Base-by-base conservation (phyloP, 2,329 filamentous ascomycete species). In the Paracorniculantispora psalliotae region DNA sequence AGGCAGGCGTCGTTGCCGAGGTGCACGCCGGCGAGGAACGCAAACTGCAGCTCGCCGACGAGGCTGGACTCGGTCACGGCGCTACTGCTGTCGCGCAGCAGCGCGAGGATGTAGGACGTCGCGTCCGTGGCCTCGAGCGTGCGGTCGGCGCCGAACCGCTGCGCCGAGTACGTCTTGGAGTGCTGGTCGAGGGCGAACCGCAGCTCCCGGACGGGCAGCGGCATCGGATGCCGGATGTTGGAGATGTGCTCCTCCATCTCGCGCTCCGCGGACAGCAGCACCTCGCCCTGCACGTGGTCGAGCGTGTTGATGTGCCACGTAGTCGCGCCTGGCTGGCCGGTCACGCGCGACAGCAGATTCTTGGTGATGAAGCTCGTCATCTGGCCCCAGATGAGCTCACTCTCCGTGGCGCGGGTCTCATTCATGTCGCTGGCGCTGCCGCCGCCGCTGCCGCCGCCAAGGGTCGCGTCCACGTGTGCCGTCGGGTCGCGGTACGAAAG, bases 31-130 rank as follows among this genome's bases (percentile, higher is more conserved):
- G 79, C 79, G 4, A 87, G 65, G 64, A 81, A 87, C 44, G 79
- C 77, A 67, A 87, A 81, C 63, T 87, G 84, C 2, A 87, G 68
- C 66, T 88, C 84, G 49, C 83, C 84, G 5, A 83, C 68, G 26
- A 87, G 69, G 57, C 83, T 79, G 1, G 73, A 71, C 33, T 74
- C 73, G 1, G 59, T 61, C 10, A 72, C 25, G 6, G 64, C 54
- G 30, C n/a, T n/a, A n/a, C 63, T 63, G 9, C 67, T 62, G 25
- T 72, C 66, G 17, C 84, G 70, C 4, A 75, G 64, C 7, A 73
- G 70, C 17, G 68, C 55, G 39, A 86, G 71, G n/a, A n/a, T n/a
- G 65, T 81, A 78, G 9, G 69, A 63, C 0, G 79, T 81, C 1
- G 82, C 77, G 63, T 83, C 79, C 9, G 72, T 72, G 19, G 77